phyloP scores from a whole-genome alignment of 192 early-diverging fungal species.

The Entomortierella chlamydospora region DNA sequence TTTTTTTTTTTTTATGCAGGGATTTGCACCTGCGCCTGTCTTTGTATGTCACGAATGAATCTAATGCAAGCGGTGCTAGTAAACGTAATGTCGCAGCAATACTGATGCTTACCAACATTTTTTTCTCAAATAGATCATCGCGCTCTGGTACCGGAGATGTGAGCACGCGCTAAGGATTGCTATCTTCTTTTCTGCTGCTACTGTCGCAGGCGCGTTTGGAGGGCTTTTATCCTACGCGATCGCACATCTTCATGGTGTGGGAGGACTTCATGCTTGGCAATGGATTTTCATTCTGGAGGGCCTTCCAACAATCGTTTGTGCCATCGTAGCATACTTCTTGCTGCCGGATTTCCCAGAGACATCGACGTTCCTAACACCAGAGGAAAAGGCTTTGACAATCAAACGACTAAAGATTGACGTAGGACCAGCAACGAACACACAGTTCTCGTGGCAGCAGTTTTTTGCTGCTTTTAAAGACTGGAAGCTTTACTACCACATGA shows the following conservation, averaged over 20 bases:
- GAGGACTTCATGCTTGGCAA: slow-evolving; percentile 65
- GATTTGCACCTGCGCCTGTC: slow-evolving; percentile 5
- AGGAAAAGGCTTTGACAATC: slow-evolving; percentile 53
- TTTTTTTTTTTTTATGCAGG: too few species aligned
- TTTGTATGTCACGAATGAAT: neutral
- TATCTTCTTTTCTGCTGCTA: slow-evolving; percentile 60
- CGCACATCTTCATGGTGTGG: slow-evolving; percentile 57
- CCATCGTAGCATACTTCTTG: slow-evolving; percentile 42
- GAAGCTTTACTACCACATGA: slow-evolving; percentile 58
- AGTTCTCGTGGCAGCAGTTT: slow-evolving; percentile 63
- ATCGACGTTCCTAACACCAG: slow-evolving; percentile 53
- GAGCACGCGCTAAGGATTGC: slow-evolving; percentile 64
- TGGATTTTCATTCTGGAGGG: slow-evolving; percentile 78
- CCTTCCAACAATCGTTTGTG: slow-evolving; percentile 53
- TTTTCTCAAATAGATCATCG: slow-evolving; percentile 30
- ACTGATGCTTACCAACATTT: neutral
- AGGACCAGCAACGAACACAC: slow-evolving; percentile 53
- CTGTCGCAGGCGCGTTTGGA: slow-evolving; percentile 68
- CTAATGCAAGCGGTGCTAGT: too few species aligned
- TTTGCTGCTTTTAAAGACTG: slow-evolving; percentile 58
- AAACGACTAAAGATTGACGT: slow-evolving; percentile 57
- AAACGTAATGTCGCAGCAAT: too few species aligned
- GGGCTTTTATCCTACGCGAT: slow-evolving; percentile 72
- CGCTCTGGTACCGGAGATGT: slow-evolving; percentile 61
- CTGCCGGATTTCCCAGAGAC: slow-evolving; percentile 62